A percentile compares a stretch with the other conserved stretches of the same genome.
These are phyloP conservation scores for Skeletonema grethae DNA, from an alignment of 108 stramenopile species.

Conservation along the genomic window DNA sequence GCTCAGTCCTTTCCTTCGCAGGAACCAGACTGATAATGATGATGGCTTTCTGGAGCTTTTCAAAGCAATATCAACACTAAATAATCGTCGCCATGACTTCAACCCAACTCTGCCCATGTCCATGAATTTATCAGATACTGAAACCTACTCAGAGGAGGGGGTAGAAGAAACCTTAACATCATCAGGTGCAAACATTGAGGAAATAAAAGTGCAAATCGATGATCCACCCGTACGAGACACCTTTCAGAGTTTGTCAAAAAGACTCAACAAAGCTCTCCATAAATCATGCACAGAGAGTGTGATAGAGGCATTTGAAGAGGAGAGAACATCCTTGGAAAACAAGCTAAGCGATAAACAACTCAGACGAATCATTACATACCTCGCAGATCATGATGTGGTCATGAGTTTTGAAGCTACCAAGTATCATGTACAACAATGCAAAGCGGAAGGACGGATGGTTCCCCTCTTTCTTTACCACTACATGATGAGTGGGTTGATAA, in stretches of 20 bases:
- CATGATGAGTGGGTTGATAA: neutral
- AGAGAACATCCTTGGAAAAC: neutral
- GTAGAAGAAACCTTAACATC: neutral
- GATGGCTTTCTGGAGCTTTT: conserved; percentile 1
- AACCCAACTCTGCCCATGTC: neutral
- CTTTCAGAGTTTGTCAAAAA: neutral
- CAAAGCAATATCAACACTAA: conserved; percentile 10
- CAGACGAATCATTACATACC: neutral
- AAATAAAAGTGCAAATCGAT: neutral
- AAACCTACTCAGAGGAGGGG: neutral
- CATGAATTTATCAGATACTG: neutral
- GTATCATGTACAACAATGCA: conserved; percentile 20
- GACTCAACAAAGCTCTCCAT: neutral
- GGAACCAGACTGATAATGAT: neutral
- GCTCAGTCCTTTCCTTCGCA: neutral
- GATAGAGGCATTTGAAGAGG: neutral
- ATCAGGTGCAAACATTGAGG: neutral
- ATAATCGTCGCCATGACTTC: neutral
- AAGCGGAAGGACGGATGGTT: conserved; percentile 23
- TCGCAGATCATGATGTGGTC: neutral
- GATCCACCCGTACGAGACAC: neutral
- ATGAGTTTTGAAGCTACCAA: conserved; percentile 20
- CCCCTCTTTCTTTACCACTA: conserved; percentile 22
- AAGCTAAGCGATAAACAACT: neutral
- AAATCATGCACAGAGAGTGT: neutral